phyloP scores from a whole-genome alignment of 2,329 filamentous ascomycete species.

The Diaporthe humulicola region DNA sequence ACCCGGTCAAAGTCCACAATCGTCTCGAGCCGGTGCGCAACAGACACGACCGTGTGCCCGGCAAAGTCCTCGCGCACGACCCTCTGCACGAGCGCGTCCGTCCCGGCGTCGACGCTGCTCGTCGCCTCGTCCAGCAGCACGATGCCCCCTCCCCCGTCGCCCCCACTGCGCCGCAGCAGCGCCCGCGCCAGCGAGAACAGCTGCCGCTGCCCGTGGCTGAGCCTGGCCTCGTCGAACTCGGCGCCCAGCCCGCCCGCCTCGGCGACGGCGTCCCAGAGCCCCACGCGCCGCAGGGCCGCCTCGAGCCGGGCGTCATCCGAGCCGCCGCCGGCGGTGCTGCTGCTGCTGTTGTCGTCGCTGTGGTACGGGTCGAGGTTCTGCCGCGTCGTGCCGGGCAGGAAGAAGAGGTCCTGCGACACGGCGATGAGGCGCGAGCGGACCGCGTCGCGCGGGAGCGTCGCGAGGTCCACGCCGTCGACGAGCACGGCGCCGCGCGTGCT shows the following conservation, averaged over 20 bases:
- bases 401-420: slow-evolving; percentile 65
- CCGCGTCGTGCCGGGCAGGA: slow-evolving; percentile 62
- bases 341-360: neutral
- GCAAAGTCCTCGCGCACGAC: slow-evolving; percentile 66
- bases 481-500: slow-evolving; percentile 56
- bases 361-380: slow-evolving; percentile 61
- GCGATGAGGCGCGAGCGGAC: slow-evolving; percentile 54
- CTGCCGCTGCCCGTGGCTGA: slow-evolving; percentile 62
- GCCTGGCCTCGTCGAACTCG: slow-evolving; percentile 49
- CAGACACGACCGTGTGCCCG: slow-evolving; percentile 64
- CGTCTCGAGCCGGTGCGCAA: slow-evolving; percentile 54
- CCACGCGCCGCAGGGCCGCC: slow-evolving; percentile 57
- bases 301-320: slow-evolving; percentile 51
- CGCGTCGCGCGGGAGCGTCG: slow-evolving; percentile 44
- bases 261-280: slow-evolving; percentile 51
- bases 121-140: slow-evolving; percentile 61
- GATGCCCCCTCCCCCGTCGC: slow-evolving; percentile 48
- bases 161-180: slow-evolving; percentile 54
- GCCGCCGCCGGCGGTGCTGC: slow-evolving; percentile 2
- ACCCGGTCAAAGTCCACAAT: slow-evolving; percentile 65
- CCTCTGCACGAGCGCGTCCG: slow-evolving; percentile 67
- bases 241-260: slow-evolving; percentile 47
- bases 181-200: slow-evolving; percentile 64
- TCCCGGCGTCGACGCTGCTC: slow-evolving; percentile 67
- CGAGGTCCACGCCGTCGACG: slow-evolving; percentile 58